Evolutionary conservation across 257 asterid species (phyloP).

Genomic region (Solanum corneliomulleri): DNA sequence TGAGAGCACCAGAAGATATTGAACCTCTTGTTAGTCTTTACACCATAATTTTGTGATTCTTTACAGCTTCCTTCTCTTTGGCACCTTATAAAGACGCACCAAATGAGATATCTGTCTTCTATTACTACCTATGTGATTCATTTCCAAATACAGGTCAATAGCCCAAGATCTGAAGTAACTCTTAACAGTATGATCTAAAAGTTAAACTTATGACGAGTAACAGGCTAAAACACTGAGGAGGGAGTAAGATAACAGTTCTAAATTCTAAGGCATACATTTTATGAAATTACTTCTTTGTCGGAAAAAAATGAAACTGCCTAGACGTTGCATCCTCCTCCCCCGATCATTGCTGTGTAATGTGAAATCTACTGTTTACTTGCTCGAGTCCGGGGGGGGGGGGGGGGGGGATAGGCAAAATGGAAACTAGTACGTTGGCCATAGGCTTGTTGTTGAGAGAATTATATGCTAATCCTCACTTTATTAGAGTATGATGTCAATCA

Average conservation of each 20-base stretch:
- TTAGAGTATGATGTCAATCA: background rate
- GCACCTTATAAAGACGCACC: background rate
- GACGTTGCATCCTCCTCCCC: background rate
- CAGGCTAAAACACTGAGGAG: background rate
- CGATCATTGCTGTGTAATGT: background rate
- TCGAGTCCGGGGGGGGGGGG: too few relatives aligned
- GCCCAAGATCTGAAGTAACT: background rate
- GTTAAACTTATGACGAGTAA: background rate
- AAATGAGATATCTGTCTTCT: background rate
- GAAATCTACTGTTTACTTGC: background rate
- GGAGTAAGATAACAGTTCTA: background rate
- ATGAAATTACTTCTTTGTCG: background rate
- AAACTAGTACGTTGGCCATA: background rate
- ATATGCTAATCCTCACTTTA: background rate
- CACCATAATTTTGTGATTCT: background rate
- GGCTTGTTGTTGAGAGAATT: background rate
- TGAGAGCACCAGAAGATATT: background rate
- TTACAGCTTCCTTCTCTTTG: background rate
- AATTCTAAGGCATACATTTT: background rate
- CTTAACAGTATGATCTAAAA: background rate
- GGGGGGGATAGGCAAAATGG: background rate
- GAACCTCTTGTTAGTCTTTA: background rate
- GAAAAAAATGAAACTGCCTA: background rate
- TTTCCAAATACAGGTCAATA: background rate
- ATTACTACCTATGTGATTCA: background rate